Evolutionary conservation across 352 stramenopile species (phyloP), one percentile per base, ranked within the genome.

Genomic region (Phytophthora megakarya): DNA sequence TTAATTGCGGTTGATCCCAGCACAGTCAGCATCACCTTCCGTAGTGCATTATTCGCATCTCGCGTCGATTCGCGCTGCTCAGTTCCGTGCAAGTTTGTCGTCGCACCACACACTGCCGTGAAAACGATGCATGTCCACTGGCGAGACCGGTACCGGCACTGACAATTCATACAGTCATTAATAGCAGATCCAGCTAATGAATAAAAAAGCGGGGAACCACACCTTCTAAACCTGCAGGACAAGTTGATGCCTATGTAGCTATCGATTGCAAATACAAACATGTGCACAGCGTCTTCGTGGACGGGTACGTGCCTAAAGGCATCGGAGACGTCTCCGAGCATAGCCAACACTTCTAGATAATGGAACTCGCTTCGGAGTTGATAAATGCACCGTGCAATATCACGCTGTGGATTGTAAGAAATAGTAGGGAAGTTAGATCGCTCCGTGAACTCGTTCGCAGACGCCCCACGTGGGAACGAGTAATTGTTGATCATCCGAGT

Each of bases 261-360:
- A 21, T 64, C 67, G 5, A 72, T 47, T 1, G 12, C 0, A n/a
- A 75, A 75, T 5, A 19, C 49, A 18, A 78, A 68, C 32, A 65
- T 63, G 42, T 72, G 57, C 0, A 67, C 65, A 0, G 16, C 16
- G 2, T 71, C 26, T 5, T 54, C 50, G 33, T 62, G 18, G 0
- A 72, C 16, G 9, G 64, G 51, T 18, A 76, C 54, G 68, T 75
- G 57, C 13, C 68, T 44, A 23, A 80, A 80, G 0, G 64, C 72
- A 5, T 64, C 60, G 13, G 54, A 52, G 13, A 70, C 61, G 52
- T 73, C 65, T 44, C 68, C 65, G 5, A 66, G 28, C 43, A 77
- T 64, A 26, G 3, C 48, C 9, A 1, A 75, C 43, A n/a, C 11
- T 43, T 30, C 26, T 32, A 5, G 26, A 10, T 9, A 9, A 9